Evolutionary conservation across 2,329 filamentous ascomycete genomes (phyloP), one percentile per base, ranked within the genome.

Genomic region (Botrytis hyacinthi): DNA sequence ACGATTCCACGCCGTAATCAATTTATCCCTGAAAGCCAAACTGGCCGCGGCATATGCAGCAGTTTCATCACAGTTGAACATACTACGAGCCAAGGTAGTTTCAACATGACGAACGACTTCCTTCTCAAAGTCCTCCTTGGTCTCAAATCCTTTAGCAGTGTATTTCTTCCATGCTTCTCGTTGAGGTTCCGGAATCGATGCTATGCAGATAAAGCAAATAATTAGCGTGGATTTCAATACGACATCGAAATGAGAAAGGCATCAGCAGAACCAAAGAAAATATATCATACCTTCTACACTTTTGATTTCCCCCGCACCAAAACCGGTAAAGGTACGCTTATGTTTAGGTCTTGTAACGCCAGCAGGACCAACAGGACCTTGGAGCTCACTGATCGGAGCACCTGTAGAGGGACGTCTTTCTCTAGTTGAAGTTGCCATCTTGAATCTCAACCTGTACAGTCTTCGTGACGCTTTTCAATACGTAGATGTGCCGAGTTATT

Each of bases 61-160:
- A 83, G 87, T 83, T 84, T 99, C 96, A 85, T 99, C 95, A 84
- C 96, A 99, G 84, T 99, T 99, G 89, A 95, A 98, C 82, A 99
- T 89, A 80, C 95, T 98, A 75, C 96, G 93, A 76, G 96, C 96
- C 75, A 99, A 88, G 4, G 95, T 97, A 4, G 96, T 98, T 84
- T 99, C 96, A 80, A 99, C 93, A 86, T 99, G 96, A 77, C 92
- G 91, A 76, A 99, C 94, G 73, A 97, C 88, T 81, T 97, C 95
- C 82, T 86, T 90, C 86, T 96, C 86, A 81, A 98, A 98, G 73
- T 94, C 92, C 29, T 97, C 94, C 82, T 93, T 90, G 78, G 87
- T 90, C 75, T 86, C 87, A 84, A 98, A 98, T 74, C 89, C 90
- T 77, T 88, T 84, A 71, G 89, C 89, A 76, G 88, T 84, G 81